phyloP scores from a whole-genome alignment of 208 protist genomes.

The Wallacemonas sp. region DNA sequence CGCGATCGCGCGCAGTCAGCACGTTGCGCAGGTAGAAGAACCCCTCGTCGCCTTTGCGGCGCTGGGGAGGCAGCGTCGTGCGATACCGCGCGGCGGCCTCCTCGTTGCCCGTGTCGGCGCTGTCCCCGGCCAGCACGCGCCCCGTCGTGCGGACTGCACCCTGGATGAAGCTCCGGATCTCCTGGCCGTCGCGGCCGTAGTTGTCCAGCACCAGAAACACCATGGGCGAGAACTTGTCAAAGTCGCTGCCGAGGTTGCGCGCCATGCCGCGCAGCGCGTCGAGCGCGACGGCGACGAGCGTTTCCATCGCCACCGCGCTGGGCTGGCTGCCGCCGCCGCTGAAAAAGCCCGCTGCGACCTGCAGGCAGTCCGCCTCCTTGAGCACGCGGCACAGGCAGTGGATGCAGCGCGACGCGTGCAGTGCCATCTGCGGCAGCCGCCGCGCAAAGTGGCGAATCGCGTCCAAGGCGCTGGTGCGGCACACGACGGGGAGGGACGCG shows the following conservation, averaged over 20 bases:
- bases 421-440: conserved; percentile 58
- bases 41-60: conserved; percentile 46
- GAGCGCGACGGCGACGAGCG: conserved; percentile 63
- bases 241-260: conserved; percentile 74
- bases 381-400: conserved; percentile 84
- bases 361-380: conserved; percentile 48
- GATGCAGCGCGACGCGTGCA: conserved; percentile 78
- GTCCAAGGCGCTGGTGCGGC: conserved; percentile 57
- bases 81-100: conserved; percentile 37
- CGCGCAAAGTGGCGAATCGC: conserved; percentile 76
- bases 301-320: conserved; percentile 28
- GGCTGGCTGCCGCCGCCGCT: conserved; percentile 14
- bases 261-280: conserved; percentile 69
- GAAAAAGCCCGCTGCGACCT: conserved; percentile 11
- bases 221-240: conserved; percentile 80
- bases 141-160: conserved; percentile 41
- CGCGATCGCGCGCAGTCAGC: conserved; percentile 52
- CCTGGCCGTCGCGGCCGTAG: conserved; percentile 58
- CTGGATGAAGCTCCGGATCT: conserved; percentile 39
- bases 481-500: conserved; percentile 44
- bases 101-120: conserved; percentile 22
- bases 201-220: conserved; percentile 70
- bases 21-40: conserved; percentile 62
- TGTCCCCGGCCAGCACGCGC: conserved; percentile 38
- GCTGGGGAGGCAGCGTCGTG: conserved; percentile 32